phyloP scores from a whole-genome alignment of 805 yeast genomes.

The Nakazawaea wickerhamii region DNA sequence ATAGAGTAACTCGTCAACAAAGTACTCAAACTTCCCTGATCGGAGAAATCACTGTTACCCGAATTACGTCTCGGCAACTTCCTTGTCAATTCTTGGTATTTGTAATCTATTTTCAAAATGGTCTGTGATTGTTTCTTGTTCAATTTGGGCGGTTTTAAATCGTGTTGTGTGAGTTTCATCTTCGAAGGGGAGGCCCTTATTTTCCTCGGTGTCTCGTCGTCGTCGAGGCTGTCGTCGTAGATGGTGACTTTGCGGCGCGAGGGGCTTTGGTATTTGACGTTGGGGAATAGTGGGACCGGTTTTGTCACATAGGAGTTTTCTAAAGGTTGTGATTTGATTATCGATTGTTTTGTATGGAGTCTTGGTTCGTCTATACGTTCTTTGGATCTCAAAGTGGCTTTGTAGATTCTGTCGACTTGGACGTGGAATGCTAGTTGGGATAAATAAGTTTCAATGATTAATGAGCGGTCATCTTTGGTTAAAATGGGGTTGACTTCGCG shows the following conservation, averaged over 20 bases:
- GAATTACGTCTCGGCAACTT: constrained; percentile 7
- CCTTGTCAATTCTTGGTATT: constrained; percentile 15
- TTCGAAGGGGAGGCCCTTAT: constrained; percentile 10
- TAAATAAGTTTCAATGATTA: constrained; percentile 44
- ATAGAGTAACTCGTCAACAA: constrained; percentile 16
- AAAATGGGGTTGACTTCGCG: constrained; percentile 17
- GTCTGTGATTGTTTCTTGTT: constrained; percentile 22
- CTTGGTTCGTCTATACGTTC: constrained; percentile 4
- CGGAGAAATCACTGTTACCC: constrained; percentile 8
- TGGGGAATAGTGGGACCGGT: constrained; percentile 13
- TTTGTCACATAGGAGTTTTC: constrained; percentile 10
- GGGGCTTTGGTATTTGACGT: constrained; percentile 11
- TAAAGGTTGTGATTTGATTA: constrained; percentile 10
- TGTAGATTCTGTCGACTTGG: constrained; percentile 61
- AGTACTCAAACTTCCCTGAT: constrained; percentile 5
- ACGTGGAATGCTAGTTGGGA: constrained; percentile 50
- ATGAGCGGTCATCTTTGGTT: constrained; percentile 35
- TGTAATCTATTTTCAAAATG: constrained; percentile 19
- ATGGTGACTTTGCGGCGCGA: constrained; percentile 6
- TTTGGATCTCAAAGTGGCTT: constrained; percentile 33
- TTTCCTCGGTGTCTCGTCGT: constrained; percentile 6
- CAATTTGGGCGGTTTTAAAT: constrained; percentile 2
- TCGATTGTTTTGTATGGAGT: constrained; percentile 4
- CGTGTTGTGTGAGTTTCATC: constrained; percentile 8
- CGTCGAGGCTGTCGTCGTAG: constrained; percentile 5